Conservation (phyloP, 176 grass and related monocot species). For the Hordeum marinum region DNA sequence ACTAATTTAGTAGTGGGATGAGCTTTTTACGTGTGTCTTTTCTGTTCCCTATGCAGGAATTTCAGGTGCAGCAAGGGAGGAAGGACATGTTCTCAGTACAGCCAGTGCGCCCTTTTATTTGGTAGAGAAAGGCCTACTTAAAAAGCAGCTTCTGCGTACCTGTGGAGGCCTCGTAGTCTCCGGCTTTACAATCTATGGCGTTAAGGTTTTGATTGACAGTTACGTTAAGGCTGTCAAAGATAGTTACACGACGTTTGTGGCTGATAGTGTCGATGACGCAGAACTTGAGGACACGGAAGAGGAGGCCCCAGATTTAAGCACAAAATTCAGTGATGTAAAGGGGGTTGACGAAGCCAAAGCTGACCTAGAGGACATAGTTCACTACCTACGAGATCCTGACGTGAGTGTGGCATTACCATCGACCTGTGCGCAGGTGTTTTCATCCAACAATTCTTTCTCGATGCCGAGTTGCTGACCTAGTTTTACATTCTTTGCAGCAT, state of each 20-base stretch:
- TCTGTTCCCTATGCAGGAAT: slow-evolving; percentile 39
- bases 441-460: not conserved
- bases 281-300: slow-evolving; percentile 56
- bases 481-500: slow-evolving; percentile 45
- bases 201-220: slow-evolving; percentile 9
- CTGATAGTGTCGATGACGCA: not conserved
- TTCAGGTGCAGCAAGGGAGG: slow-evolving; percentile 34
- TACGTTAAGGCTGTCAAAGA: not conserved
- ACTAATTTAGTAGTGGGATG: not conserved
- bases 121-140: slow-evolving; percentile 62
- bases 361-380: slow-evolving; percentile 89
- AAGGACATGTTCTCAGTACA: slow-evolving; percentile 68
- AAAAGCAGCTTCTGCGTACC: slow-evolving; percentile 74
- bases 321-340: slow-evolving; percentile 86
- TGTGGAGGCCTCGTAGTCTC: slow-evolving; percentile 62
- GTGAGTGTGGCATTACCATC: slow-evolving; percentile 17
- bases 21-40: not conserved
- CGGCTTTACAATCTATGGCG: slow-evolving; percentile 60
- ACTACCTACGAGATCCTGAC: slow-evolving; percentile 83
- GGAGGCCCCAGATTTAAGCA: slow-evolving; percentile 52
- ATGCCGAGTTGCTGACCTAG: not conserved
- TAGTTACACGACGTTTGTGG: too few relatives aligned
- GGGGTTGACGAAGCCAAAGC: slow-evolving; percentile 82
- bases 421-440: not conserved
- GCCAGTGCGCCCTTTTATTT: slow-evolving; percentile 68